phyloP scores from a whole-genome alignment of 176 grass and related monocot genomes.

The Poa pratensis region DNA sequence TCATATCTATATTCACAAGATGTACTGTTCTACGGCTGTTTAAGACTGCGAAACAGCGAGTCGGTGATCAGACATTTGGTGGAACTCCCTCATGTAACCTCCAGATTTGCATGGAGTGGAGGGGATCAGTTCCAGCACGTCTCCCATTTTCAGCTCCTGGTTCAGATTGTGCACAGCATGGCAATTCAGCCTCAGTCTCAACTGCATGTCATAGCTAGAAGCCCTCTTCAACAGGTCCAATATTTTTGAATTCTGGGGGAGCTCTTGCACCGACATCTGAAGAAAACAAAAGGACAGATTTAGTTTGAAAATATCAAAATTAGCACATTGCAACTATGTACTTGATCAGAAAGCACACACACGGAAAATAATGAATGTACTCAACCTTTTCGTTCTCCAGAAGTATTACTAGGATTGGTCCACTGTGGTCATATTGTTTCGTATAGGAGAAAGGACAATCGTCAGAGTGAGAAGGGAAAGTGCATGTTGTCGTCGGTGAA shows the following conservation, averaged over 20 bases:
- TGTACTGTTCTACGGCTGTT: constrained; percentile 3
- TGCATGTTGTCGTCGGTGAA: constrained; percentile 46
- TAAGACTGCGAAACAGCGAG: constrained; percentile 31
- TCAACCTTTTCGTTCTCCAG: constrained; percentile 66
- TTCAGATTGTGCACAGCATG: constrained; percentile 47
- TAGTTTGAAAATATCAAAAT: constrained; percentile 16
- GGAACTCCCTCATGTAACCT: constrained; percentile 47
- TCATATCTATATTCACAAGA: constrained; percentile 38
- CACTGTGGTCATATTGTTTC: constrained; percentile 46
- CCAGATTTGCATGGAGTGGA: constrained; percentile 45
- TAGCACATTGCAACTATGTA: neutral
- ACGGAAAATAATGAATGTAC: neutral
- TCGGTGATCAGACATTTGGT: constrained; percentile 49
- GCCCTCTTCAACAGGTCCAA: constrained; percentile 52
- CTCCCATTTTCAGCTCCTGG: constrained; percentile 60
- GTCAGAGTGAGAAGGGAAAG: constrained; percentile 42
- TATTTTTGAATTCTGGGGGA: constrained; percentile 54
- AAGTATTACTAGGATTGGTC: constrained; percentile 58
- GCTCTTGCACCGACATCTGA: constrained; percentile 73
- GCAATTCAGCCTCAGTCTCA: constrained; percentile 53
- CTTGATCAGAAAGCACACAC: neutral
- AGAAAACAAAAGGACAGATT: constrained; percentile 37
- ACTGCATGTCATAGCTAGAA: constrained; percentile 30
- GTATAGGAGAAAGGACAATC: constrained; percentile 45
- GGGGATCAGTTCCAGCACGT: constrained; percentile 63